phyloP scores from a whole-genome alignment of 140 eudicot genomes.

The Erigeron philadelphicus region DNA sequence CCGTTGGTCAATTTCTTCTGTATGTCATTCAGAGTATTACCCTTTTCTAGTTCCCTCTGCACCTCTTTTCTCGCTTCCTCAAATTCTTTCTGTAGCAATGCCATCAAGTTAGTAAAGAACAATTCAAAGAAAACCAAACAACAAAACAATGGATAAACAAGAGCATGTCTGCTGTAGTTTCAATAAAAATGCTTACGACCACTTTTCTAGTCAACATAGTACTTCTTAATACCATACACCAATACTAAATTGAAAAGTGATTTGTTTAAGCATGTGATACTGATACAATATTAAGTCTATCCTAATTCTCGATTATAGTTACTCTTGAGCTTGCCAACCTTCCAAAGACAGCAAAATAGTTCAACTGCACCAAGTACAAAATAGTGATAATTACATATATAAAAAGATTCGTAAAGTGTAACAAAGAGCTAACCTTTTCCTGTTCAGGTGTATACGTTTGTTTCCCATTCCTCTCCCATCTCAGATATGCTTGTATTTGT shows the following conservation, averaged over 20 bases:
- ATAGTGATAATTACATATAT: background rate
- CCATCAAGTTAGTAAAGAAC: conserved; percentile 8
- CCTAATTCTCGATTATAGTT: conserved; percentile 10
- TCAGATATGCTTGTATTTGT: conserved; percentile 84
- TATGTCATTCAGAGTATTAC: conserved; percentile 57
- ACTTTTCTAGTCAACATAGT: no score
- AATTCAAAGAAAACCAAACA: conserved; percentile 20
- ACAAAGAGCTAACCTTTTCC: conserved; percentile 59
- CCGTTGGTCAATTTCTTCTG: conserved; percentile 58
- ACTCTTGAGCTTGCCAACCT: conserved; percentile 13
- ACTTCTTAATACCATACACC: background rate
- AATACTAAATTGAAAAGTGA: background rate
- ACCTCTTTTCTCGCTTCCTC: conserved; percentile 86
- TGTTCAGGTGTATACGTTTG: conserved; percentile 82
- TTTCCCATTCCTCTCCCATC: conserved; percentile 98
- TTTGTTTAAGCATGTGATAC: background rate
- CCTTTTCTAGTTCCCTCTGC: conserved; percentile 65
- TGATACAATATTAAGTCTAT: background rate
- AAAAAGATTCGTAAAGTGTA: background rate
- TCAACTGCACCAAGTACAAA: conserved; percentile 14
- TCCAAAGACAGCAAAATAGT: background rate
- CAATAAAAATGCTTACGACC: no score
- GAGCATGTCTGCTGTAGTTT: no score
- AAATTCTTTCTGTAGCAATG: conserved; percentile 57
- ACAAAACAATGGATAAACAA: background rate